Evolutionary conservation across 768 basidiomycete genomes (phyloP).

Genomic region (Tricholoma saponaceum): DNA sequence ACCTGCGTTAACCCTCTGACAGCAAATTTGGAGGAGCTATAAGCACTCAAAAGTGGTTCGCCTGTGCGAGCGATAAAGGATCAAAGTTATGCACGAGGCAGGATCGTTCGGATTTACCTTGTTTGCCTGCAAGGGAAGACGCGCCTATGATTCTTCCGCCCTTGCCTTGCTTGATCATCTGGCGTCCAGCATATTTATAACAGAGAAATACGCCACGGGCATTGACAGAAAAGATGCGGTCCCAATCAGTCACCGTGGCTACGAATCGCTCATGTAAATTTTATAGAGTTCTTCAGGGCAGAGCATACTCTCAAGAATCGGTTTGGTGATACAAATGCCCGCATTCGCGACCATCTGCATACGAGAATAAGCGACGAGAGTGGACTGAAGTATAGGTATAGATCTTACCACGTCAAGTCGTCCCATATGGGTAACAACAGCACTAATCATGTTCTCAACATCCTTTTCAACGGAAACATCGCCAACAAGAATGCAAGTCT

Average conservation of each 20-base stretch:
- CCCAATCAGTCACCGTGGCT: constrained; percentile 24
- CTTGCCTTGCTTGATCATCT: constrained; percentile 31
- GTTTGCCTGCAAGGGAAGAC: constrained; percentile 27
- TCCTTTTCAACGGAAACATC: constrained; percentile 31
- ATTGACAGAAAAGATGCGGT: constrained; percentile 24
- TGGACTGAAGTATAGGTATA: not conserved
- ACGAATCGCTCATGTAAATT: constrained; percentile 8
- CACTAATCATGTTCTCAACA: constrained; percentile 30
- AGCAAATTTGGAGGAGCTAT: constrained; percentile 37
- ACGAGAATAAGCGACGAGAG: not conserved
- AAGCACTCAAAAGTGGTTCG: constrained; percentile 16
- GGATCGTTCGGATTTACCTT: constrained; percentile 16
- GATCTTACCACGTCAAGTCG: constrained; percentile 26
- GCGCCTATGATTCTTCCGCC: constrained; percentile 32
- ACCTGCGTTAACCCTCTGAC: constrained; percentile 35
- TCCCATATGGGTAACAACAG: constrained; percentile 14
- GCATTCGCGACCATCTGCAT: constrained; percentile 34
- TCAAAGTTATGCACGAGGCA: not conserved
- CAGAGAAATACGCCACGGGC: constrained; percentile 27
- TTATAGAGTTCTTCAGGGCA: not conserved
- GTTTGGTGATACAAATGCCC: constrained; percentile 18
- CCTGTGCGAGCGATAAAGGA: not conserved
- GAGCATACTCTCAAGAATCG: constrained; percentile 19
- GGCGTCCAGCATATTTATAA: constrained; percentile 28
- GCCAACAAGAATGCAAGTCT: constrained; percentile 11